Base-by-base conservation (phyloP, 345 rosid species). In the Sonneratia alba region DNA sequence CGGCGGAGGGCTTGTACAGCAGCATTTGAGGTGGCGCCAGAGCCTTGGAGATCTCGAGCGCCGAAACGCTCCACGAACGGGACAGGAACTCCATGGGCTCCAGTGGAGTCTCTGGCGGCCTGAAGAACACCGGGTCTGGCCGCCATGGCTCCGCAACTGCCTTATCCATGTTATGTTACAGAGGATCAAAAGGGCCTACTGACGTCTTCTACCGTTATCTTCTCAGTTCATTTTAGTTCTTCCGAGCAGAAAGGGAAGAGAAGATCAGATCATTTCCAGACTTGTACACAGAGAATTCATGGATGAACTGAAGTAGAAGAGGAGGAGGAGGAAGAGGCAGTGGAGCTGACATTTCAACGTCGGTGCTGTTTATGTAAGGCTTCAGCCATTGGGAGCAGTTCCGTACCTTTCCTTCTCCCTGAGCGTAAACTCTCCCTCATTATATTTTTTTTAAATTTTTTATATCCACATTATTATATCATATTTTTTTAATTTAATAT, bases 41-140 rank as follows among this genome's bases (percentile, higher is more conserved):
- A 36, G 89, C 96, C 67, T 85, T 89, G 2, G 97, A 89, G 70
- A 96, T 91, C 73, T 92, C 94, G 3, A 81, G 79, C 16, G 99
- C 96, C 3, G 99, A 96, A 34, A 86, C 78, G 70, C 98, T 96
- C 98, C 99, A 96, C 3, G 99, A 91, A 10, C 98, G 93, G 43
- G 99, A 86, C 11, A 96, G 79, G 73, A 92, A 96, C 86, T 96
- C 99, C 99, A 92, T 96, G 36, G 99, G 91, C 68, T 92, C 98
- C 1, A 79, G 79, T 7, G 97, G 97, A 0, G 96, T 89, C 77
- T 96, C 96, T 75, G 98, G 99, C 22, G 88, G 95, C 36, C 93
- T 78, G 89, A 79, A 91, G 34, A 70, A 70, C 3, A 74, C 77
- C 68, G 86, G 77, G 79, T 89, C 96, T 62, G 83, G 81, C 68